phyloP scores from a whole-genome alignment of 306 rosid species.

The Prunus campanulata region DNA sequence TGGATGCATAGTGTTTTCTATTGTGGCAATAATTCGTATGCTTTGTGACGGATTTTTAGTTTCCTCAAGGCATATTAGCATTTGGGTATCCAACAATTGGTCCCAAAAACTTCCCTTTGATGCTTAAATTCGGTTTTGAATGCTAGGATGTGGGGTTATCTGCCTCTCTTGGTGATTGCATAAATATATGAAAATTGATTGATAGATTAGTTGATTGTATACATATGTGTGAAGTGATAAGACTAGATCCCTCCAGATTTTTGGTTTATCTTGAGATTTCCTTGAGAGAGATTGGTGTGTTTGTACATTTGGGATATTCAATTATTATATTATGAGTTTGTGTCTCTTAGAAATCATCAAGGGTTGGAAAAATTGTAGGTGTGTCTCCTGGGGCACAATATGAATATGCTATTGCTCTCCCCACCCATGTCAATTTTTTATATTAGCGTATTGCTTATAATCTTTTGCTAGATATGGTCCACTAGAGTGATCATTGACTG shows the following conservation, averaged over 20 bases:
- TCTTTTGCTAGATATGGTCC: neutral
- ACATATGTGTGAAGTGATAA: neutral
- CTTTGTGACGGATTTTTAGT: neutral
- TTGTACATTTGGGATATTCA: neutral
- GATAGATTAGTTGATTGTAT: neutral
- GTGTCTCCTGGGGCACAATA: neutral
- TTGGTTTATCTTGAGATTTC: neutral
- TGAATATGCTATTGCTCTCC: neutral
- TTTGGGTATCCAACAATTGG: neutral
- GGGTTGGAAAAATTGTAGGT: neutral
- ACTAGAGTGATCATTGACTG: conserved; percentile 7
- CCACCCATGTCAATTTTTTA: neutral
- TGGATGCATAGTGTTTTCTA: neutral
- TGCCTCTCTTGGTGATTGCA: neutral
- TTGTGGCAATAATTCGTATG: neutral
- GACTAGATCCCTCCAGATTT: neutral
- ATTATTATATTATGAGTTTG: neutral
- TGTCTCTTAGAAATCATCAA: neutral
- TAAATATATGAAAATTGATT: neutral
- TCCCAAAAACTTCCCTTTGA: neutral
- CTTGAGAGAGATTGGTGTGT: neutral
- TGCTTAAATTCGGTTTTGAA: neutral
- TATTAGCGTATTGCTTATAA: neutral
- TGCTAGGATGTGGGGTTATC: neutral
- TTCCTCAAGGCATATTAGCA: neutral